These are phyloP conservation scores for Nemania diffusa DNA, from an alignment of 2,329 filamentous ascomycete genomes.

Conservation along the genomic window DNA sequence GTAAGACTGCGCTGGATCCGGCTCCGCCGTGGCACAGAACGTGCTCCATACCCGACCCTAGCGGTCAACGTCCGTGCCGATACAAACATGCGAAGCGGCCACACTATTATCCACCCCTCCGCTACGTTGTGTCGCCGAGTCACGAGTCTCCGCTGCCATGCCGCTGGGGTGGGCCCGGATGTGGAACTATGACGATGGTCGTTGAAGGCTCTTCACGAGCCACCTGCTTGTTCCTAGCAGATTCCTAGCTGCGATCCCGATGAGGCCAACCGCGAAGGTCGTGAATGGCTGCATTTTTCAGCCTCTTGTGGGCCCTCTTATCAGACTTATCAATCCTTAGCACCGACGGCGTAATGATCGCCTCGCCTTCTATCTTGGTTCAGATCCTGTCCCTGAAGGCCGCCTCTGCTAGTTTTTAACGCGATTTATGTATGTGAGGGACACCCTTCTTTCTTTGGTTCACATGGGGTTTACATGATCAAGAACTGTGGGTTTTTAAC, in stretches of 20 bases:
- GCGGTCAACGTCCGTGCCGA: constrained; percentile 14
- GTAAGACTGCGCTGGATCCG: not conserved
- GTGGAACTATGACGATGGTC: constrained; percentile 34
- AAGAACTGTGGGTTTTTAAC: constrained; percentile 28
- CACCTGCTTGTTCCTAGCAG: constrained; percentile 24
- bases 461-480: constrained; percentile 11
- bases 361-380: constrained; percentile 19
- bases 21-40: constrained; percentile 8
- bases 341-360: constrained; percentile 29
- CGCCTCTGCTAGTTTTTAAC: not conserved
- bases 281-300: constrained; percentile 26
- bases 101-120: constrained; percentile 26
- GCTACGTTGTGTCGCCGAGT: constrained; percentile 28
- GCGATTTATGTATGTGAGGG: not conserved
- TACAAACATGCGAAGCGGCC: not conserved
- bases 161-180: constrained; percentile 22
- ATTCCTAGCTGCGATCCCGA: constrained; percentile 15
- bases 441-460: constrained; percentile 4
- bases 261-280: not conserved
- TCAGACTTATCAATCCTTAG: constrained; percentile 19
- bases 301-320: constrained; percentile 33
- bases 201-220: constrained; percentile 31
- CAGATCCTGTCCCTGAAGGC: not conserved
- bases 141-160: constrained; percentile 28
- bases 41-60: constrained; percentile 14